These are phyloP conservation scores for Debaryomyces prosopidis DNA, from an alignment of 805 yeast species.

Conservation along the genomic window DNA sequence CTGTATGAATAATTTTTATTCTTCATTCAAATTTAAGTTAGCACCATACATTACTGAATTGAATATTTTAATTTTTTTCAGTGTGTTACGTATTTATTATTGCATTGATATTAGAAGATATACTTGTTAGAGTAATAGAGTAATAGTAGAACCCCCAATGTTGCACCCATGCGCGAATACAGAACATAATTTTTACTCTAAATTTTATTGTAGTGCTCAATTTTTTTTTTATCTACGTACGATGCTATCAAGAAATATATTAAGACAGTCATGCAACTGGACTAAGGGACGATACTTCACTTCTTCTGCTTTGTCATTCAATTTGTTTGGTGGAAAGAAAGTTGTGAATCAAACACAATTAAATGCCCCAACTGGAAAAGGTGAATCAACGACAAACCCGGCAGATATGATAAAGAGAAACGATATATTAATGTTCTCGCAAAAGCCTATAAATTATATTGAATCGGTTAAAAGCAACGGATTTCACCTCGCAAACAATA, in stretches of 20 bases:
- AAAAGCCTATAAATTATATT: slow-evolving; percentile 43
- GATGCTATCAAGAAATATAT: not conserved
- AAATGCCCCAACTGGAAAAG: slow-evolving; percentile 36
- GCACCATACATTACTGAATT: no score
- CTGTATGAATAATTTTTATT: not conserved
- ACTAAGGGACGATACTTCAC: not conserved
- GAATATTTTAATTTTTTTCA: no score
- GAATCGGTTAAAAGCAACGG: slow-evolving; percentile 52
- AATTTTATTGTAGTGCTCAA: no score
- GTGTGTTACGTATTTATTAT: no score
- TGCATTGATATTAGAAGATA: no score
- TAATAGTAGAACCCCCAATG: no score
- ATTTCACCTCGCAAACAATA: slow-evolving; percentile 56
- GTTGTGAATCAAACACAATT: slow-evolving; percentile 3
- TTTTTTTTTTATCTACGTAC: not conserved
- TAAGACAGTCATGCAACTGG: not conserved
- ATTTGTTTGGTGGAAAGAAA: slow-evolving; percentile 12
- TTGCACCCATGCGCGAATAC: no score
- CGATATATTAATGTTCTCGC: slow-evolving; percentile 42
- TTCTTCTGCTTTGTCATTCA: not conserved
- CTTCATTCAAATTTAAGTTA: not conserved
- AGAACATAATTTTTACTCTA: no score
- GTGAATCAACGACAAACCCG: slow-evolving; percentile 42
- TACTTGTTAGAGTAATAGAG: no score
- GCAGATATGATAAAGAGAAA: slow-evolving; percentile 45